Percentiles rank a stretch among this genome's conserved stretches.
These are phyloP conservation scores for Plasmodium relictum DNA, from an alignment of 169 alveolate genomes.

Conservation along the genomic window DNA sequence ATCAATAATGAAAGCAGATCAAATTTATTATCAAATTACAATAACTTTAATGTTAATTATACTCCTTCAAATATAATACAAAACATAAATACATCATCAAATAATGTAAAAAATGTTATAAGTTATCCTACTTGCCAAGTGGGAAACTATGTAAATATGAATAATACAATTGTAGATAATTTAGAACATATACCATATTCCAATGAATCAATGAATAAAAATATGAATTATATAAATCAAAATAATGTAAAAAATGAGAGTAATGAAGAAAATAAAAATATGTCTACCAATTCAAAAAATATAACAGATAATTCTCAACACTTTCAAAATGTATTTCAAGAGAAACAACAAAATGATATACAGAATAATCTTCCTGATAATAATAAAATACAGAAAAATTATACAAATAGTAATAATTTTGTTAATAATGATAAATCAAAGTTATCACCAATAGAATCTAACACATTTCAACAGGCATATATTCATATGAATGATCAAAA, in stretches of 20 bases:
- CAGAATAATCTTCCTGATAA: conserved; percentile 11
- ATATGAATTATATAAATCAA: conserved; percentile 12
- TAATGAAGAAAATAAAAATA: conserved; percentile 26
- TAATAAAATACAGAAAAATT: background rate
- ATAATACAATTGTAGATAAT: conserved; percentile 23
- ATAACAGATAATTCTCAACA: conserved; percentile 27
- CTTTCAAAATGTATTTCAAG: conserved; percentile 17
- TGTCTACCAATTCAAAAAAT: conserved; percentile 4
- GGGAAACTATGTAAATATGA: conserved; percentile 25
- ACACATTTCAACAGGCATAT: conserved; percentile 35
- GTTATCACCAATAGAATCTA: background rate
- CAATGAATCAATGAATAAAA: conserved; percentile 38
- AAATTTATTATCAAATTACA: conserved; percentile 22
- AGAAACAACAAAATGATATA: conserved; percentile 29
- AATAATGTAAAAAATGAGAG: conserved; percentile 5
- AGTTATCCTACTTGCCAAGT: conserved; percentile 24
- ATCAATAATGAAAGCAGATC: conserved; percentile 37
- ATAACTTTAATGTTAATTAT: conserved; percentile 15
- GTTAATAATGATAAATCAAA: conserved; percentile 11
- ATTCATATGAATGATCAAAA: conserved; percentile 30
- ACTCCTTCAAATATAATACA: conserved; percentile 45
- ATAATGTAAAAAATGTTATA: conserved; percentile 12
- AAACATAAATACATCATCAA: conserved; percentile 15
- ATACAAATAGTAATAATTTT: background rate
- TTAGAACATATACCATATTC: conserved; percentile 10